phyloP scores from a whole-genome alignment of 176 grass and related monocot species.

The Cymbopogon citratus region DNA sequence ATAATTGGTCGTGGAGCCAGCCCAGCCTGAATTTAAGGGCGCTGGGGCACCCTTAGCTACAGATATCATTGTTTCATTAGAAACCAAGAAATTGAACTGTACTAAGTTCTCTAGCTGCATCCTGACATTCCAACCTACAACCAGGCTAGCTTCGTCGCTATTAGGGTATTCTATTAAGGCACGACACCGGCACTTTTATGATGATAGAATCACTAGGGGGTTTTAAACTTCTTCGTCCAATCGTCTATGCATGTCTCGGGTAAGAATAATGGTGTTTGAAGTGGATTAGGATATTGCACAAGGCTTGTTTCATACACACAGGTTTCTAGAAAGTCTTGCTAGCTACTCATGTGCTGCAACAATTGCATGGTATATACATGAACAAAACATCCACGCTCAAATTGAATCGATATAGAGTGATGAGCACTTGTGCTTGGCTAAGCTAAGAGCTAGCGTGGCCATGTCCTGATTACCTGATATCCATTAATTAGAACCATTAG shows the following conservation, averaged over 20 bases:
- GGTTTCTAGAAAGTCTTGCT: neutral
- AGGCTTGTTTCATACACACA: neutral
- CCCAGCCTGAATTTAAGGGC: constrained; percentile 30
- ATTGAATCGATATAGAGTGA: neutral
- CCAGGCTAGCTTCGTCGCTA: neutral
- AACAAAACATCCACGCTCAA: too few species aligned
- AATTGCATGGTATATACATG: neutral
- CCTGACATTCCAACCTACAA: constrained; percentile 25
- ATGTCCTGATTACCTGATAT: too few species aligned
- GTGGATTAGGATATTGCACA: neutral
- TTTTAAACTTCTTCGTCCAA: neutral
- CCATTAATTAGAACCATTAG: neutral
- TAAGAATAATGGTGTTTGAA: neutral
- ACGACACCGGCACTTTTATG: neutral
- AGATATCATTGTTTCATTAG: neutral
- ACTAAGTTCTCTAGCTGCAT: neutral
- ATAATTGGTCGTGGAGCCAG: constrained; percentile 31
- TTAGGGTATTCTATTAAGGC: neutral
- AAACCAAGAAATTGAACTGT: constrained; percentile 2
- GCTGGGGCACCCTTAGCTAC: neutral
- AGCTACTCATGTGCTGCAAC: neutral
- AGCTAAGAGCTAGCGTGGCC: neutral
- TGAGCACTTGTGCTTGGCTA: neutral
- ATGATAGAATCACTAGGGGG: neutral
- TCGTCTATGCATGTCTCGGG: neutral